Evolutionary conservation across 495 filamentous ascomycete genomes (phyloP).

Genomic region (Xylona heveae): DNA sequence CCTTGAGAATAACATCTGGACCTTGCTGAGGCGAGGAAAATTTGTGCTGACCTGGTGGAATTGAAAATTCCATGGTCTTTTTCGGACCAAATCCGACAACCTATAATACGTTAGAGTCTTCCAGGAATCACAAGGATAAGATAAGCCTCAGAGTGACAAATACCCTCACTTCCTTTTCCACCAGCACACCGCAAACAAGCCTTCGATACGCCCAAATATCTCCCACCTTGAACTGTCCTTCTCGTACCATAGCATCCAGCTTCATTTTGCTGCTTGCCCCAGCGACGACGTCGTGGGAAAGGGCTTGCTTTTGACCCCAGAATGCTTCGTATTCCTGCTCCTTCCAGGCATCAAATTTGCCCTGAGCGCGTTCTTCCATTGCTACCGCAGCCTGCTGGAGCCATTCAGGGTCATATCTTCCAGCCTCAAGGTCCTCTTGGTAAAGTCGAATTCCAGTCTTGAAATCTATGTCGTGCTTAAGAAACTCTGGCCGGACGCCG

Average conservation of each 20-base stretch:
- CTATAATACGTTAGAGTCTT: slow-evolving; percentile 8
- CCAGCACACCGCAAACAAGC: slow-evolving; percentile 11
- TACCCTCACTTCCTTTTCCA: slow-evolving; percentile 30
- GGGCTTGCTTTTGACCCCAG: slow-evolving; percentile 45
- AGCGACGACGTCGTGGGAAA: slow-evolving; percentile 13
- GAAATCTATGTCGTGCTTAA: slow-evolving; percentile 30
- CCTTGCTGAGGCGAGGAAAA: slow-evolving; percentile 12
- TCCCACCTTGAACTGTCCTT: not conserved
- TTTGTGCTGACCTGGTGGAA: slow-evolving; percentile 23
- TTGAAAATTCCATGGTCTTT: slow-evolving; percentile 17
- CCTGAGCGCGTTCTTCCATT: slow-evolving; percentile 34
- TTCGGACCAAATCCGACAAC: slow-evolving; percentile 18
- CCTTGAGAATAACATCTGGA: slow-evolving; percentile 13
- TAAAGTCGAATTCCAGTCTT: slow-evolving; percentile 26
- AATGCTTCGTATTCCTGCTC: slow-evolving; percentile 40
- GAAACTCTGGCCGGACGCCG: slow-evolving; percentile 20
- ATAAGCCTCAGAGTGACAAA: too few species aligned
- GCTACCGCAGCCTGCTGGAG: slow-evolving; percentile 38
- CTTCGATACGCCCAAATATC: slow-evolving; percentile 2
- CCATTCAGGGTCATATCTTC: slow-evolving; percentile 46
- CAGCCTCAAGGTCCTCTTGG: slow-evolving; percentile 36
- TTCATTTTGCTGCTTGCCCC: slow-evolving; percentile 14
- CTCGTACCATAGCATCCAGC: not conserved
- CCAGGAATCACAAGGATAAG: not conserved
- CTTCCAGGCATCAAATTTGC: slow-evolving; percentile 51